These are phyloP conservation scores for Cyclotella cryptica DNA, from an alignment of 108 stramenopile genomes.

Conservation along the genomic window DNA sequence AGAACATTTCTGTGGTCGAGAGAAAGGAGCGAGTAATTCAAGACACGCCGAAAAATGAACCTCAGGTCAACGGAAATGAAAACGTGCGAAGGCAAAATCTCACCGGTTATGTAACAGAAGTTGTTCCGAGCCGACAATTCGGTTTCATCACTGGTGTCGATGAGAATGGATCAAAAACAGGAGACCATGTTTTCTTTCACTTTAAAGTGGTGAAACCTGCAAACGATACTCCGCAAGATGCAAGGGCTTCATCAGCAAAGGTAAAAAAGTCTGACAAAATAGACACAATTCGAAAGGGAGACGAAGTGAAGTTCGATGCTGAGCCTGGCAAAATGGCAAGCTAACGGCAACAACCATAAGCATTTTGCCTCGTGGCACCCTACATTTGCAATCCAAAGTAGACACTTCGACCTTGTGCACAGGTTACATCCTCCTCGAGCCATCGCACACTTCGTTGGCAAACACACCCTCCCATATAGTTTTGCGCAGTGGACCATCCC, in stretches of 20 bases:
- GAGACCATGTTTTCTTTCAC: conserved; percentile 75
- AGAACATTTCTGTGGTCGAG: conserved; percentile 68
- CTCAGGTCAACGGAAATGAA: conserved; percentile 27
- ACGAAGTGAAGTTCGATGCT: conserved; percentile 80
- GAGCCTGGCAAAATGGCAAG: conserved; percentile 69
- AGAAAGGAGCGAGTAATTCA: conserved; percentile 19
- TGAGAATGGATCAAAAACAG: conserved; percentile 62
- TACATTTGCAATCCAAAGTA: conserved; percentile 56
- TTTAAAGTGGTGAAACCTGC: conserved; percentile 31
- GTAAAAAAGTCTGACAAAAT: conserved; percentile 18
- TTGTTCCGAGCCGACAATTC: conserved; percentile 69
- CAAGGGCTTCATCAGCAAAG: conserved; percentile 15
- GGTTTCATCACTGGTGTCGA: conserved; percentile 82
- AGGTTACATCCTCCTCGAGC: conserved; percentile 80
- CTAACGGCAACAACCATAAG: conserved; percentile 63
- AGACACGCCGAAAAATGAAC: background rate
- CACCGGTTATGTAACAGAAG: conserved; percentile 74
- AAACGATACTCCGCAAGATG: conserved; percentile 31
- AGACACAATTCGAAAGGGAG: conserved; percentile 57
- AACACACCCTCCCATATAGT: conserved; percentile 54
- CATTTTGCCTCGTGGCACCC: conserved; percentile 65
- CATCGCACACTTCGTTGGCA: conserved; percentile 65
- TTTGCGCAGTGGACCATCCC: conserved; percentile 23
- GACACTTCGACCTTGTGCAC: conserved; percentile 56
- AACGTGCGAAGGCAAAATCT: conserved; percentile 26